These are phyloP conservation scores for Phytopythium oedochilum DNA, from an alignment of 352 stramenopile species.

Conservation along the genomic window DNA sequence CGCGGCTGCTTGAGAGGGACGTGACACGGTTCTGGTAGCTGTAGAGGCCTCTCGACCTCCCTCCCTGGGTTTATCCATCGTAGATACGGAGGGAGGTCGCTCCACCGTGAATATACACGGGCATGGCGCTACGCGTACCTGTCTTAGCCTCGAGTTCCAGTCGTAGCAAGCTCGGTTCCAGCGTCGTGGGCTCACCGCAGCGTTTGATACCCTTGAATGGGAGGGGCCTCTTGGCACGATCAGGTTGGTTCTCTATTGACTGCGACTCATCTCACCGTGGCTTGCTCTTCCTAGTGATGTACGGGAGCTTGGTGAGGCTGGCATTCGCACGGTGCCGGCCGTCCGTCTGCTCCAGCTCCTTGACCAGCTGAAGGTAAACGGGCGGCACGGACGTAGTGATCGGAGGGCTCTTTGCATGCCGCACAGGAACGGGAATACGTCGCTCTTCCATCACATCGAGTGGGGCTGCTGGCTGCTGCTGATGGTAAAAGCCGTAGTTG, in stretches of 20 bases:
- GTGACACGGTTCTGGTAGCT: background rate
- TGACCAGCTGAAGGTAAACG: constrained; percentile 3
- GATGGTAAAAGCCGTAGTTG: background rate
- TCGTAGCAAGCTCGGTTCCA: background rate
- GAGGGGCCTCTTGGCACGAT: background rate
- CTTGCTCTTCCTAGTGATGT: constrained; percentile 34
- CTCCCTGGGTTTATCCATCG: constrained; percentile 4
- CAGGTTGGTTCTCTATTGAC: background rate
- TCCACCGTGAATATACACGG: constrained; percentile 3
- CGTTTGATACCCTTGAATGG: too few species aligned
- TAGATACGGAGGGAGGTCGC: constrained; percentile 2
- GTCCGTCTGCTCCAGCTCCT: background rate
- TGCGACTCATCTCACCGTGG: background rate
- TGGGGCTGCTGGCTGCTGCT: background rate
- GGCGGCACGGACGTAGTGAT: constrained; percentile 1
- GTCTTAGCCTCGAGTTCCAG: background rate
- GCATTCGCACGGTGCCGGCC: background rate
- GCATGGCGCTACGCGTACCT: background rate
- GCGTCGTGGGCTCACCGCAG: background rate
- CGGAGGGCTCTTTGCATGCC: background rate
- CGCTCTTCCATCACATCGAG: background rate
- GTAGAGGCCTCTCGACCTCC: background rate
- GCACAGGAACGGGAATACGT: background rate
- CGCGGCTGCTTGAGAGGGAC: background rate
- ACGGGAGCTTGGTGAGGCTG: constrained; percentile 31